Evolutionary conservation across 495 filamentous ascomycete genomes (phyloP), one percentile per base, ranked within the genome.

Genomic region (Penicillium cinerascens): DNA sequence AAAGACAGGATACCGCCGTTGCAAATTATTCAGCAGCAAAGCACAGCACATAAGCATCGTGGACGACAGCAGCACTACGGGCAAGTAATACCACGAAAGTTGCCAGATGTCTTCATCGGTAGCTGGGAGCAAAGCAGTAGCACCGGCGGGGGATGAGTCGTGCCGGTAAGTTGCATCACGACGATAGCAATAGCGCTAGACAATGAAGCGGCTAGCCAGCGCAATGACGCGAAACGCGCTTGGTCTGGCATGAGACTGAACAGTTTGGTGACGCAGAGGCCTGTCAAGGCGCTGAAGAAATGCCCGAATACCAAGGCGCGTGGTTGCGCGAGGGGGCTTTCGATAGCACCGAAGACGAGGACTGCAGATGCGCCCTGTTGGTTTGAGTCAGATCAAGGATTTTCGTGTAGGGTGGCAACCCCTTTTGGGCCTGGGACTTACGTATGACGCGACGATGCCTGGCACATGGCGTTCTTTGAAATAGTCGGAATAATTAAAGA

Each of bases 81-180:
- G 76, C 3, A 91, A 54, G 26, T 86, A 75, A 35, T 80, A 80
- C 88, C 88, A 93, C 0, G 87, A 88, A 43, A 95, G 70, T 0
- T 60, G 57, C 29, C 73, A 76, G 1, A 87, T 70, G 1, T 69
- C 66, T 1, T 78, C 59, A 40, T 84, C 77, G 0, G 82, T 74
- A 1, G 85, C 86, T 0, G 87, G 86, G 23, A 93, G 73, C 10
- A 95, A 61, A 0, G 89, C 90, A 3, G 88, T 92, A 1, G 90
- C 90, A 11, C 90, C 90, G 0, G 88, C 90, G 2, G 90, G 6
- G 90, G 90, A 58, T 95, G 86, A 0, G 89, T 77, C 0, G 88
- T 92, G 6, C 82, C 81, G 0, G 88, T 91, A 15, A 88, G 48
- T 2, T 79, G 78, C 90, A 95, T 95, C 17, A 83, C 58, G 0